Conservation (phyloP, 306 rosid genomes). For the Lathyrus aphaca region DNA sequence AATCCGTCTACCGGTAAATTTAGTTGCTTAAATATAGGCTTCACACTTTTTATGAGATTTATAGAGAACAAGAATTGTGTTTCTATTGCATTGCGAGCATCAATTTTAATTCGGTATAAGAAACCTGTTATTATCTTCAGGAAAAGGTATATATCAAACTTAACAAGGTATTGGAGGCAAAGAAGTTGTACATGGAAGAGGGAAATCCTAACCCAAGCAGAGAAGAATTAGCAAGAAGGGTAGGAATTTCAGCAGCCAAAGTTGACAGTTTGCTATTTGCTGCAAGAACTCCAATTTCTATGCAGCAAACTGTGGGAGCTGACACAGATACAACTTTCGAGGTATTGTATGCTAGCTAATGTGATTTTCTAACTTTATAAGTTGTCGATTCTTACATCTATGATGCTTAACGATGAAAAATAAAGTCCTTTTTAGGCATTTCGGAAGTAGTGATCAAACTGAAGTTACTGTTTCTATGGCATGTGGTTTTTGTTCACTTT, state of each 20-base stretch:
- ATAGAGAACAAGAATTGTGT: slow-evolving; percentile 17
- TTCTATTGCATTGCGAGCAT: slow-evolving; percentile 11
- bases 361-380: slow-evolving; percentile 29
- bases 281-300: slow-evolving; percentile 78
- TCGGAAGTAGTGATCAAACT: too few relatives aligned
- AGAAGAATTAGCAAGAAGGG: slow-evolving; percentile 75
- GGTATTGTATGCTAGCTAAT: slow-evolving; percentile 53
- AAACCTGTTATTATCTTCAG: slow-evolving; percentile 52
- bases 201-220: slow-evolving; percentile 74
- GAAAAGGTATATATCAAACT: slow-evolving; percentile 68
- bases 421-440: slow-evolving; percentile 2
- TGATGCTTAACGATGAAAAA: neutral
- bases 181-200: slow-evolving; percentile 66
- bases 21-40: slow-evolving; percentile 34
- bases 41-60: slow-evolving; percentile 31
- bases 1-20: slow-evolving; percentile 78
- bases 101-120: slow-evolving; percentile 27
- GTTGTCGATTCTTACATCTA: slow-evolving; percentile 9
- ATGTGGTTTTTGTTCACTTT: too few relatives aligned
- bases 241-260: slow-evolving; percentile 72
- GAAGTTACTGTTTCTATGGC: too few relatives aligned
- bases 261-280: slow-evolving; percentile 56
- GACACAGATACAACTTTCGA: slow-evolving; percentile 84
- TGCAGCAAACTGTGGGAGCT: slow-evolving; percentile 86
- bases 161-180: slow-evolving; percentile 77